Evolutionary conservation across 495 filamentous ascomycete genomes (phyloP).

Genomic region (Rusavskia elegans): DNA sequence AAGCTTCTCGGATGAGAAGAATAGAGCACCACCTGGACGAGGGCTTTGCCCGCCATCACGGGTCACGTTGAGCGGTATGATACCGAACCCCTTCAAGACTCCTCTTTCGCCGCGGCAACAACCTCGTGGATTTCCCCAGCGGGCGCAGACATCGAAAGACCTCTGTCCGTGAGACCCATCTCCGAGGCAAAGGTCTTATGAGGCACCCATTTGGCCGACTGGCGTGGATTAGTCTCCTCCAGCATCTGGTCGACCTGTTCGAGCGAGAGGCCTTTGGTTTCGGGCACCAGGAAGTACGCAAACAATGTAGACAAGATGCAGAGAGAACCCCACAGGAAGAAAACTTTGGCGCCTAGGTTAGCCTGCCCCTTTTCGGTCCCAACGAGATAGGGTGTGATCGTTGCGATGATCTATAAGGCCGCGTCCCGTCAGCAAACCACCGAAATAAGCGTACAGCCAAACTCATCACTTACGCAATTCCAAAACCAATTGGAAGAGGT

Average conservation of each 20-base stretch:
- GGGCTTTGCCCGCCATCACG: no score
- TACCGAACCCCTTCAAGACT: no score
- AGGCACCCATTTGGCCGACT: constrained; percentile 61
- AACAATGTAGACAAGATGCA: constrained; percentile 50
- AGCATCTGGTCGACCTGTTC: constrained; percentile 87
- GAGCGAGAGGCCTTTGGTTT: constrained; percentile 76
- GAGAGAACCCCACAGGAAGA: constrained; percentile 71
- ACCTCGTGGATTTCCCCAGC: constrained; percentile 4
- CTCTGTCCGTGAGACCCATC: constrained; percentile 37
- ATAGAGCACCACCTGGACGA: no score
- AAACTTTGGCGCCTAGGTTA: constrained; percentile 62
- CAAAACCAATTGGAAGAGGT: constrained; percentile 83
- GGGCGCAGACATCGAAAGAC: constrained; percentile 1
- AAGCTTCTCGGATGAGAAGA: no score
- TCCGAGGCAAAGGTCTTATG: constrained; percentile 54
- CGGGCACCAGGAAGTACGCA: constrained; percentile 67
- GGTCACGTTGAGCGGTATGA: no score
- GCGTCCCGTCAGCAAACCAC: background rate
- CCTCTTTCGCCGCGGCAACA: background rate
- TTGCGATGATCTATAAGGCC: constrained; percentile 36
- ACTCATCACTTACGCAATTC: constrained; percentile 36
- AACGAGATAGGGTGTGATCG: constrained; percentile 72
- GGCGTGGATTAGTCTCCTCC: constrained; percentile 65
- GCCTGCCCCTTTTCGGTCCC: constrained; percentile 37
- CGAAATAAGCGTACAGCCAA: background rate